Evolutionary conservation across 2,329 filamentous ascomycete species (phyloP), one percentile per base, ranked within the genome.

Genomic region (Neonectria magnoliae): DNA sequence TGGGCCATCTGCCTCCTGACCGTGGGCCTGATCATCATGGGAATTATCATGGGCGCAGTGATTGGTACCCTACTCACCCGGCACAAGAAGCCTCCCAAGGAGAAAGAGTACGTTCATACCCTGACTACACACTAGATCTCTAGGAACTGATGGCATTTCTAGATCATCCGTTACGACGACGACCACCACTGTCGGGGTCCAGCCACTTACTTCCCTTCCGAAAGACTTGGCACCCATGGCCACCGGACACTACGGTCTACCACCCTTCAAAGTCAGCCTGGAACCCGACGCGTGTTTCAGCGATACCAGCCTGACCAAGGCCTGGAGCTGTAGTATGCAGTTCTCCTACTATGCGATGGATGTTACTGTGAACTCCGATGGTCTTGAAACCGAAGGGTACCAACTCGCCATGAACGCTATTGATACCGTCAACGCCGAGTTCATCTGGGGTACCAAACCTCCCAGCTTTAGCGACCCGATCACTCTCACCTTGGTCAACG

Each of bases 261-360:
- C 87, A 16, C 83, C 85, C 4, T 77, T 88, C 5, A 79, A 83
- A 50, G 79, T 84, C 3, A 83, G 81, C 58, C 81, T 82, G 58
- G 79, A 81, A 2, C 84, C 87, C 16, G 83, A 81, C 44, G 81
- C 82, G 0, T 93, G 90, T 73, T 82, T 92, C 64, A 81, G 82
- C 33, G 82, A 90, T 60, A 80, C 83, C 1, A 81, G 76, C 1
- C 84, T 89, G 69, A 79, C 81, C n/a, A 76, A 82, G 54, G 86
- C 89, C 1, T 93, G 90, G 90, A 86, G 82, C 63, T 93, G 90
- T 74, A 81, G 86, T 13, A 80, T 91, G 31, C 78, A 81, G 1
- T 80, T 81, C 50, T 78, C 78, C 6, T 78, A 81, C 48, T 83
- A 84, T 55, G 76, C 79, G 1, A 76, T 88, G 77, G 76, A 78